Evolutionary conservation across 768 basidiomycete species (phyloP).

Genomic region (Galerina marginata): DNA sequence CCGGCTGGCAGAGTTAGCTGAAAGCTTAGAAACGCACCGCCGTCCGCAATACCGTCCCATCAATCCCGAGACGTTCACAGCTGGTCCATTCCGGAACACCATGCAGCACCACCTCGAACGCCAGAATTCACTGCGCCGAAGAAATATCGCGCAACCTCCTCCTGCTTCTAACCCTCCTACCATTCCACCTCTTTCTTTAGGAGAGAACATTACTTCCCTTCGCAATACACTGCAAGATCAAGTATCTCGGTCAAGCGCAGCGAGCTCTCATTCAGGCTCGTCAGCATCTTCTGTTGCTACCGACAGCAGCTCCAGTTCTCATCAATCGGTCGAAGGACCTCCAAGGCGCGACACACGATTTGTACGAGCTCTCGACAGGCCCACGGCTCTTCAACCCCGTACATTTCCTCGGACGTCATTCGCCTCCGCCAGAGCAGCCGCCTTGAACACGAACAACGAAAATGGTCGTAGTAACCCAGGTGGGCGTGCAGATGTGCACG

Average conservation of each 20-base stretch:
- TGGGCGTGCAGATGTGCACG: conserved; percentile 16
- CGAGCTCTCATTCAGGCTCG: no score
- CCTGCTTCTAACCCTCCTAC: conserved; percentile 17
- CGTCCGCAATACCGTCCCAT: background rate
- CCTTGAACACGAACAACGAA: background rate
- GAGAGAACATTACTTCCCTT: conserved; percentile 20
- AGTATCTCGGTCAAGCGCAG: no score
- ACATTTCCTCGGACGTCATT: background rate
- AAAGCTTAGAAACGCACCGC: background rate
- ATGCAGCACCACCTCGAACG: conserved; percentile 39
- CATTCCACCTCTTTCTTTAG: conserved; percentile 47
- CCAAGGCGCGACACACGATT: no score
- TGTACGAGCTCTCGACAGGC: no score
- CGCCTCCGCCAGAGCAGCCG: conserved; percentile 11
- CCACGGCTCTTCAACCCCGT: background rate
- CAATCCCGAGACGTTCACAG: conserved; percentile 34
- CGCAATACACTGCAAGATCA: no score
- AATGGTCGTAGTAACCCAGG: background rate
- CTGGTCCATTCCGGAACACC: conserved; percentile 56
- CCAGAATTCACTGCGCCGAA: conserved; percentile 2
- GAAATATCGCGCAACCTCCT: background rate
- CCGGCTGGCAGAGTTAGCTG: no score
- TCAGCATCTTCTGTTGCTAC: no score
- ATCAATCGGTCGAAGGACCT: no score
- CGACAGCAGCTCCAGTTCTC: no score